phyloP scores from a whole-genome alignment of 2,329 filamentous ascomycete species.

The Fusarium virguliforme region DNA sequence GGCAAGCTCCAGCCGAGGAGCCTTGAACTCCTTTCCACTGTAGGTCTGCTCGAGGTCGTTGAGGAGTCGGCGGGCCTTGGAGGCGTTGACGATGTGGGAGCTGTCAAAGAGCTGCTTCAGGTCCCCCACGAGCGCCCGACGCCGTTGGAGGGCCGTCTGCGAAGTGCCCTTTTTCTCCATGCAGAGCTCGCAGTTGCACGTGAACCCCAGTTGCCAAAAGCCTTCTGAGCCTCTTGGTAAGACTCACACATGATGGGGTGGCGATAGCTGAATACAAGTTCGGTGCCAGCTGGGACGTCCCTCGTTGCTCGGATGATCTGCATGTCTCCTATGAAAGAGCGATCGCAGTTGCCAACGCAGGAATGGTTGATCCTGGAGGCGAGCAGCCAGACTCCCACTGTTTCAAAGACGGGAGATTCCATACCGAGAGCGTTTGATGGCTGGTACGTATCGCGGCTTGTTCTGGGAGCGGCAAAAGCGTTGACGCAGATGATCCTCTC shows the following conservation, averaged over 20 bases:
- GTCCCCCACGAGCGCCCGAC: constrained; percentile 29
- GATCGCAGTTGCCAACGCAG: constrained; percentile 64
- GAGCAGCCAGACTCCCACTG: constrained; percentile 63
- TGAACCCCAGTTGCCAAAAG: constrained; percentile 59
- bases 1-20: constrained; percentile 13
- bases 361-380: constrained; percentile 69
- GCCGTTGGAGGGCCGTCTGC: constrained; percentile 22
- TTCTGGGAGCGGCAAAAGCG: constrained; percentile 57
- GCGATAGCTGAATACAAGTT: constrained; percentile 63
- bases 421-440: background rate
- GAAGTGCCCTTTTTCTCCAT: constrained; percentile 46
- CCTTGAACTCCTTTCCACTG: background rate
- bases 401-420: background rate
- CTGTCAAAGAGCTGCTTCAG: constrained; percentile 28
- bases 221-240: constrained; percentile 48
- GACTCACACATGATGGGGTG: constrained; percentile 48
- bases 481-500: constrained; percentile 62
- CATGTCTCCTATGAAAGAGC: constrained; percentile 70
- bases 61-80: constrained; percentile 37
- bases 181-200: constrained; percentile 61
- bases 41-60: constrained; percentile 47
- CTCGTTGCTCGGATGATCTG: constrained; percentile 64
- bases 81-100: background rate
- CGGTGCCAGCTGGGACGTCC: constrained; percentile 61
- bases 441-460: constrained; percentile 32